Conservation (phyloP, 2,329 filamentous ascomycete species). For the Allantophomopsis cytisporea region DNA sequence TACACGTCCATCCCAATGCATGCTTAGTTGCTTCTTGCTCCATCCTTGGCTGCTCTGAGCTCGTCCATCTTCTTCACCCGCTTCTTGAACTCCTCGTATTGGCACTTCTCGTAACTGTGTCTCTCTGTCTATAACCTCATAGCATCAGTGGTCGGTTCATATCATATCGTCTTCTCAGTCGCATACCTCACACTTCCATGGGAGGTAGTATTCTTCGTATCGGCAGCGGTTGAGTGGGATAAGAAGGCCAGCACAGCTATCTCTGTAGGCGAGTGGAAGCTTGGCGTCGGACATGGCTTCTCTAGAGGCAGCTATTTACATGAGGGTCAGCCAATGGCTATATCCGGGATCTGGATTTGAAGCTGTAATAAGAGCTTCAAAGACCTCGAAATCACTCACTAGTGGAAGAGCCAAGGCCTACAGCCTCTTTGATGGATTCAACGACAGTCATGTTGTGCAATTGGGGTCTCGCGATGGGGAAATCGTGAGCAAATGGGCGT, state of each 20-base stretch:
- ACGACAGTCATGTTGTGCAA: constrained; percentile 26
- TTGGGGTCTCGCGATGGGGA: background rate
- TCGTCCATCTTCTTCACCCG: constrained; percentile 98
- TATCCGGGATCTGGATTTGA: constrained; percentile 16
- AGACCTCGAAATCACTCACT: constrained; percentile 7
- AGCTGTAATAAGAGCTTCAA: constrained; percentile 7
- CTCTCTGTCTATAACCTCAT: constrained; percentile 60
- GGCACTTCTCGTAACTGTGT: constrained; percentile 98
- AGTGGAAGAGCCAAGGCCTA: constrained; percentile 22
- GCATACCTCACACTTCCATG: constrained; percentile 90
- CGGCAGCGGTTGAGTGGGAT: constrained; percentile 96
- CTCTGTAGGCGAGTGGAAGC: constrained; percentile 81
- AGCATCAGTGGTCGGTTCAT: constrained; percentile 5
- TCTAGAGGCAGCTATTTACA: constrained; percentile 54
- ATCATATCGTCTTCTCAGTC: no score
- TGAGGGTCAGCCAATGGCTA: constrained; percentile 3
- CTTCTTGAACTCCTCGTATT: constrained; percentile 98
- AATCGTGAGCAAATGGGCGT: background rate
- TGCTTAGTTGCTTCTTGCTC: constrained; percentile 67
- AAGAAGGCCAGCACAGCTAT: constrained; percentile 87
- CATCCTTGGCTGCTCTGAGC: constrained; percentile 72
- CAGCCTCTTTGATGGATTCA: constrained; percentile 31
- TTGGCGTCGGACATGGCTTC: constrained; percentile 89
- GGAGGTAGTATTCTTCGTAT: constrained; percentile 80
- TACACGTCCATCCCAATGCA: constrained; percentile 1